Conservation (phyloP, 495 filamentous ascomycete species). For the Xylaria longipes region DNA sequence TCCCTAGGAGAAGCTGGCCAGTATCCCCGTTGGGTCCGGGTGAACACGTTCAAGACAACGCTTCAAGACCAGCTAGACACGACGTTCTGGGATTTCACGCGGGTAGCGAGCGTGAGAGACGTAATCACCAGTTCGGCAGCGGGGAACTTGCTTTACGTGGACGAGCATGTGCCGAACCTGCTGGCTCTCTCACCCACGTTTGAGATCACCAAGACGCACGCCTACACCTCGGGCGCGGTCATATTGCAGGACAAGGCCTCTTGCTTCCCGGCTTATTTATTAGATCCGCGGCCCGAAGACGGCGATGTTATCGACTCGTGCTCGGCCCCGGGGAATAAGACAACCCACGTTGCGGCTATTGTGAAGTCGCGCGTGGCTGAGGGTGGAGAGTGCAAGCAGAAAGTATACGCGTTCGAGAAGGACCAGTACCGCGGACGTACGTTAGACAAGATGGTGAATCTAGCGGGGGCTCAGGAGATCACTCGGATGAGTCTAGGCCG, state of each 20-base stretch:
- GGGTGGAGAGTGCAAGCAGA: conserved; percentile 37
- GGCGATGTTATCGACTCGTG: conserved; percentile 88
- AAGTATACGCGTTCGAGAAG: conserved; percentile 74
- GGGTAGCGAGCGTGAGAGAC: conserved; percentile 54
- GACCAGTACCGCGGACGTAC: conserved; percentile 70
- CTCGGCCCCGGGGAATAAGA: conserved; percentile 96
- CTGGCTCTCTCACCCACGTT: conserved; percentile 72
- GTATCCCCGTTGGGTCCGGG: conserved; percentile 85
- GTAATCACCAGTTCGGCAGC: conserved; percentile 37
- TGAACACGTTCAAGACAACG: conserved; percentile 79
- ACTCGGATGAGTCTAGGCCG: conserved; percentile 71
- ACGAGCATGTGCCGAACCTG: conserved; percentile 81
- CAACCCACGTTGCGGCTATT: conserved; percentile 87
- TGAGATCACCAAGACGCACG: conserved; percentile 71
- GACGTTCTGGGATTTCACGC: conserved; percentile 67
- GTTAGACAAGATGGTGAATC: conserved; percentile 79
- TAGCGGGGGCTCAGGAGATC: conserved; percentile 69
- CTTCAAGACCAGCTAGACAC: conserved; percentile 70
- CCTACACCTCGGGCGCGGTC: conserved; percentile 76
- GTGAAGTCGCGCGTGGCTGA: conserved; percentile 46
- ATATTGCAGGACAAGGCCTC: conserved; percentile 97
- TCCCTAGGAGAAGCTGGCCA: conserved; percentile 36
- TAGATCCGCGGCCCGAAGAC: conserved; percentile 64
- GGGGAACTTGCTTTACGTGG: conserved; percentile 59
- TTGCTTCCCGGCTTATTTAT: conserved; percentile 89